These are phyloP conservation scores for Cyberlindnera japonica DNA, from an alignment of 805 yeast species.

Conservation along the genomic window DNA sequence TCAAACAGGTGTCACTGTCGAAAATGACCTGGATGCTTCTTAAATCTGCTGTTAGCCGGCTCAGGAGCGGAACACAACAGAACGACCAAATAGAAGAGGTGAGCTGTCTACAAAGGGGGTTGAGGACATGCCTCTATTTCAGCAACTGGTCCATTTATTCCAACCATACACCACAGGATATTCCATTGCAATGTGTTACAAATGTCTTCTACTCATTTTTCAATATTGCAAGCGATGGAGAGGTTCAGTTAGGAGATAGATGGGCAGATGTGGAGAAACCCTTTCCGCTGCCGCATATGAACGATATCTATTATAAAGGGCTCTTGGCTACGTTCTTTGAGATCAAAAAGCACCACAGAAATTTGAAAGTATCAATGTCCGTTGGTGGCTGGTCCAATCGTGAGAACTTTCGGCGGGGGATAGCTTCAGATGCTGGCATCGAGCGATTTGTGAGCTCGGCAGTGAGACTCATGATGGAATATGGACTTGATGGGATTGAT, in stretches of 20 bases:
- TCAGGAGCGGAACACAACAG: background rate
- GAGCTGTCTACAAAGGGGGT: background rate
- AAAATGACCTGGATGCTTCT: too few species aligned
- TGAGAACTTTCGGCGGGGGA: constrained; percentile 44
- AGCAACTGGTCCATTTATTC: constrained; percentile 66
- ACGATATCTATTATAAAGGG: constrained; percentile 34
- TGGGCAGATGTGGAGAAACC: constrained; percentile 59
- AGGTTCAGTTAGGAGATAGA: constrained; percentile 40
- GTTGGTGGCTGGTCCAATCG: constrained; percentile 79
- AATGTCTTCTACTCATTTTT: constrained; percentile 80
- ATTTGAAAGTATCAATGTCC: constrained; percentile 61
- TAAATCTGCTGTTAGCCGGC: too few species aligned
- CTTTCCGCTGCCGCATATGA: constrained; percentile 20
- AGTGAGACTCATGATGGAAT: constrained; percentile 42
- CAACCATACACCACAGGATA: constrained; percentile 53
- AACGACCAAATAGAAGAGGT: background rate
- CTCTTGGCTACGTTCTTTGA: constrained; percentile 44
- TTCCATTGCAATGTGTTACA: constrained; percentile 55
- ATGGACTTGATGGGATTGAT: constrained; percentile 87
- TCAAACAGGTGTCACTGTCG: too few species aligned
- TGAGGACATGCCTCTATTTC: constrained; percentile 41
- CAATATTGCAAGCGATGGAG: constrained; percentile 32
- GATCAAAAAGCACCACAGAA: constrained; percentile 38
- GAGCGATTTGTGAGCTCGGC: constrained; percentile 48
- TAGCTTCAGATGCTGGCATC: constrained; percentile 36